Percentiles rank a stretch among this genome's conserved stretches.
These are phyloP conservation scores for Jacaranda mimosifolia DNA, from an alignment of 257 asterid species.

Conservation along the genomic window DNA sequence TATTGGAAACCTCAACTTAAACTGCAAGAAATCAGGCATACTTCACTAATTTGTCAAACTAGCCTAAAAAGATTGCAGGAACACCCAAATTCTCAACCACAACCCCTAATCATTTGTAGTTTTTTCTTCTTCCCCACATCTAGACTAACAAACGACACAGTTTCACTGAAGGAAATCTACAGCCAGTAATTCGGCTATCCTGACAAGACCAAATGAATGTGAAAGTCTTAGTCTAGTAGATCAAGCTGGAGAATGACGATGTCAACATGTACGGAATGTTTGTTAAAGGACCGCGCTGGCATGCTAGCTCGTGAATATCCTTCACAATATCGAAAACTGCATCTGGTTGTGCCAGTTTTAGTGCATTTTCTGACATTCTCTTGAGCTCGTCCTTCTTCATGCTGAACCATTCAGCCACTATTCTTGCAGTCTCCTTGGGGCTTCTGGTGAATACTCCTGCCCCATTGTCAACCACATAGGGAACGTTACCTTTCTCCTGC, in stretches of 20 bases:
- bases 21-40: neutral
- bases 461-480: slow-evolving; percentile 88
- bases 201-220: slow-evolving; percentile 36
- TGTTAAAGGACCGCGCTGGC: slow-evolving; percentile 80
- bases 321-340: slow-evolving; percentile 95
- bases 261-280: slow-evolving; percentile 82
- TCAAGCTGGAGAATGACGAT: slow-evolving; percentile 80
- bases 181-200: too few relatives aligned
- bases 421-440: slow-evolving; percentile 76
- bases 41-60: slow-evolving; percentile 22
- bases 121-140: neutral
- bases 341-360: slow-evolving; percentile 82
- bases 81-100: neutral
- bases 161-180: too few relatives aligned
- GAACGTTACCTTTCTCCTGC: slow-evolving; percentile 96
- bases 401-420: slow-evolving; percentile 92
- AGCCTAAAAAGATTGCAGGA: slow-evolving; percentile 8
- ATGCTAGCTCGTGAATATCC: slow-evolving; percentile 90
- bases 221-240: slow-evolving; percentile 48
- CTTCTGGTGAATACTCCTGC: slow-evolving; percentile 90
- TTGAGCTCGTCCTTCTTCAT: slow-evolving; percentile 72
- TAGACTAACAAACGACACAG: too few relatives aligned
- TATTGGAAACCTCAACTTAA: neutral
- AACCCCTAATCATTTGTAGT: neutral
- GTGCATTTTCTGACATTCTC: slow-evolving; percentile 83